phyloP scores from a whole-genome alignment of 1,139 yeast genomes.

The Chernovozyma aurita region DNA sequence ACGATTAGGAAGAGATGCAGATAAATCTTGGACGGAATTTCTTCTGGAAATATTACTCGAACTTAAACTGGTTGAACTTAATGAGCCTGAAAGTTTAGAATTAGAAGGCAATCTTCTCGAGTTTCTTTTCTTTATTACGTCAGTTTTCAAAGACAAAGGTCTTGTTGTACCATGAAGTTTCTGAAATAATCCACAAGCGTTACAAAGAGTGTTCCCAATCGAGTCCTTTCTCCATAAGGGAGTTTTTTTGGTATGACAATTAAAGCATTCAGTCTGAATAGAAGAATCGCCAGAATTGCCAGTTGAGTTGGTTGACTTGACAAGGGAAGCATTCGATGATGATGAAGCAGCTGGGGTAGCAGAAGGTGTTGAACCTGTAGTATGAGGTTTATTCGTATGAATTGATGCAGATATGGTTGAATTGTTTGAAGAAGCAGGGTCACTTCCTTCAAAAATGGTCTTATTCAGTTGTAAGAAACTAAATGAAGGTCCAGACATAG shows the following conservation, averaged over 20 bases:
- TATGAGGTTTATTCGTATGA: too few species aligned
- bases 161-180: conserved; percentile 57
- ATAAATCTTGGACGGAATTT: conserved; percentile 11
- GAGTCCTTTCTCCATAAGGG: conserved; percentile 60
- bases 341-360: not conserved
- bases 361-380: not conserved
- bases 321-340: not conserved
- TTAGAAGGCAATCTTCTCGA: conserved; percentile 27
- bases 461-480: not conserved
- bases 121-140: conserved; percentile 52
- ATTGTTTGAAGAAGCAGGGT: not conserved
- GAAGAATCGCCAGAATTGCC: conserved; percentile 3
- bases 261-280: conserved; percentile 32
- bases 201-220: conserved; percentile 52
- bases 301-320: conserved; percentile 3
- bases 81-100: conserved; percentile 6
- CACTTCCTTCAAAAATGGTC: not conserved
- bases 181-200: conserved; percentile 56
- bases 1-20: conserved; percentile 3
- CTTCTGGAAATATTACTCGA: conserved; percentile 3
- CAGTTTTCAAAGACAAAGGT: conserved; percentile 54
- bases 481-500: not conserved
- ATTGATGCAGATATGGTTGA: not conserved
- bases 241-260: conserved; percentile 53
- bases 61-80: not conserved